Base-by-base conservation (phyloP, 208 protist species). In the Trypanosoma vivax region DNA sequence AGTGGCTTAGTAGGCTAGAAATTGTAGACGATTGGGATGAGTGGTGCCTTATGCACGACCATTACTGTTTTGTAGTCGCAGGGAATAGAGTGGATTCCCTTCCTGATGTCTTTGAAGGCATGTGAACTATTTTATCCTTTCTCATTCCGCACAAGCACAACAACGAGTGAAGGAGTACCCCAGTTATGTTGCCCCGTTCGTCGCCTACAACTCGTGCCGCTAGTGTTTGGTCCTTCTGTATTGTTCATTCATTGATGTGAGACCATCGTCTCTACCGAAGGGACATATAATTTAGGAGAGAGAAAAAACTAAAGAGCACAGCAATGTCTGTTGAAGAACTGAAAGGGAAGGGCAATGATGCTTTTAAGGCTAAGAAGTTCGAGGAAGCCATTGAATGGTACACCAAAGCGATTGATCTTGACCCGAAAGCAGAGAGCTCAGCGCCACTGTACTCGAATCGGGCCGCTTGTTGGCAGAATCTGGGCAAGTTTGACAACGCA, bases 1-100 rank as follows among this genome's bases (percentile, higher is more conserved):
- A 68, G 24, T 70, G 65, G 45, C 66, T 95, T 9, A 81, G 80
- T 56, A 80, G 81, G 46, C 67, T 95, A 13, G 88, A 95, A 65
- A 92, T 92, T 65, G 83, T 95, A 6, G 88, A 95, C 51, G 88
- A 95, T 63, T 95, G 84, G 83, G 88, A 95, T 58, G 88, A 95
- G 63, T 95, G 88, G 84, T 89, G 86, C 35, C 57, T 95, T 47
- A 82, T 95, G 62, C 88, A 92, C 52, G 88, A 95, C n/a, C 88
- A 95, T 56, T 95, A 95, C 65, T 84, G 83, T 50, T 92, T 95
- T 53, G 60, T 95, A 5, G 65, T 87, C 31, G 88, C 83, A n/a
- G 64, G 65, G 21, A 86, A 71, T 23, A 65, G 56, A 10, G 50
- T 71, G 5, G 55, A 57, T 0, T 48, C 70, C 19, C 25, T 87